Percentiles rank a stretch among this genome's conserved stretches.
Evolutionary conservation across 148 eudicot species (phyloP).

Genomic region (Simmondsia chinensis): DNA sequence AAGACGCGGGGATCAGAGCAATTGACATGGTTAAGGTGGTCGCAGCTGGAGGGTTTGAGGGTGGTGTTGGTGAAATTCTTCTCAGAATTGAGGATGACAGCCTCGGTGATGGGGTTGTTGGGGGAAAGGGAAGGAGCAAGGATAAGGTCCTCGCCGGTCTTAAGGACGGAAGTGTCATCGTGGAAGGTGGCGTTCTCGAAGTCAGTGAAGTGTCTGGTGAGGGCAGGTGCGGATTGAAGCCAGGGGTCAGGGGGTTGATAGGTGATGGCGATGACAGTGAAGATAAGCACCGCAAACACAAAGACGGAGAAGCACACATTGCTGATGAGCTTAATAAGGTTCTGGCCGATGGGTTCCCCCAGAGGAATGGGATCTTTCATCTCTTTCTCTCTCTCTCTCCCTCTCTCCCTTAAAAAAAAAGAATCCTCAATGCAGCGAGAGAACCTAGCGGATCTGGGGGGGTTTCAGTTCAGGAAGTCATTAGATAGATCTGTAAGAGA

Average conservation of each 20-base stretch:
- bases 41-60: constrained; percentile 26
- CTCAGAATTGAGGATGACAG: constrained; percentile 39
- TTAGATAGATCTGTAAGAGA: no score
- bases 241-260: constrained; percentile 99
- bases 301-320: constrained; percentile 88
- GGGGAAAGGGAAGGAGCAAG: constrained; percentile 26
- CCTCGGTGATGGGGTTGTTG: constrained; percentile 37
- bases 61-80: constrained; percentile 21
- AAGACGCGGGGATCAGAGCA: constrained; percentile 75
- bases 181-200: constrained; percentile 73
- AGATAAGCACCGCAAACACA: constrained; percentile 63
- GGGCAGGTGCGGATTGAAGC: constrained; percentile 77
- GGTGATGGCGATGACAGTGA: constrained; percentile 76
- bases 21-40: constrained; percentile 38
- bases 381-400: no score
- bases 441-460: no score
- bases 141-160: constrained; percentile 74
- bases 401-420: no score
- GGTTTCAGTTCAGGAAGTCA: no score
- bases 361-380: no score
- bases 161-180: constrained; percentile 64
- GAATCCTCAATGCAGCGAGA: no score
- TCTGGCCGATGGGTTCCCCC: constrained; percentile 76
- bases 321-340: constrained; percentile 72
- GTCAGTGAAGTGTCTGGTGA: constrained; percentile 62